Evolutionary conservation across 768 basidiomycete species (phyloP), one percentile per base, ranked within the genome.

Genomic region (Lactifluus echinatus): DNA sequence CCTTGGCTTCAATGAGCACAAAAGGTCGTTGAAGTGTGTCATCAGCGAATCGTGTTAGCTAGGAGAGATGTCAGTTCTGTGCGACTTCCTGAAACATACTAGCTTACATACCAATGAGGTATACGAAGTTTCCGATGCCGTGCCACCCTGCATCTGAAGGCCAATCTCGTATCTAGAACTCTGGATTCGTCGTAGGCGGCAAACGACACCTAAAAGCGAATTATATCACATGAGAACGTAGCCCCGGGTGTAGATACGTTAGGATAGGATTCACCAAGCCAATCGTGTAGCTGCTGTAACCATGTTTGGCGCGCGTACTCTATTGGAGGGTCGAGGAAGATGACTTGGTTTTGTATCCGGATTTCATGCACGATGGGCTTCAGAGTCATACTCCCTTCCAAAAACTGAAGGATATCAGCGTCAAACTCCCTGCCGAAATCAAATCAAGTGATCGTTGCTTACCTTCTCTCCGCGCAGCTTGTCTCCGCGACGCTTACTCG

Each of bases 91-190:
- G 19, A 31, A 23, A 40, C 19, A n/a, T 34, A 14, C 24, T 39
- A 68, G 84, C 31, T 5, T 14, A 69, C 85, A 17, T 62, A 93
- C 91, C 50, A 97, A 75, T 4, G 87, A 85, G 0, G 87, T 86
- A 65, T 96, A 97, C 19, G 83, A 88, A 34, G 80, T 80, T 66
- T 94, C 91, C 42, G 79, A 77, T 3, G 74, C 72, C 6, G 75
- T 71, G 8, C 76, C 76, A 8, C 80, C 82, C 65, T 89, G 84
- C 87, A 93, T 89, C 67, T 94, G 91, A 59, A 99, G 75, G 11
- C 93, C 93, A 64, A 97, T 94, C 73, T 98, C 96, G 66, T 99
- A 97, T 23, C 95, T 80, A 33, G 96, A 96, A 62, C 92, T 94
- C 68, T 95, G 92, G 50, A 98, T 90, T 36, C 93, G 79, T 24